Evolutionary conservation across 2,329 filamentous ascomycete genomes (phyloP).

Genomic region (Teratosphaeria nubilosa): DNA sequence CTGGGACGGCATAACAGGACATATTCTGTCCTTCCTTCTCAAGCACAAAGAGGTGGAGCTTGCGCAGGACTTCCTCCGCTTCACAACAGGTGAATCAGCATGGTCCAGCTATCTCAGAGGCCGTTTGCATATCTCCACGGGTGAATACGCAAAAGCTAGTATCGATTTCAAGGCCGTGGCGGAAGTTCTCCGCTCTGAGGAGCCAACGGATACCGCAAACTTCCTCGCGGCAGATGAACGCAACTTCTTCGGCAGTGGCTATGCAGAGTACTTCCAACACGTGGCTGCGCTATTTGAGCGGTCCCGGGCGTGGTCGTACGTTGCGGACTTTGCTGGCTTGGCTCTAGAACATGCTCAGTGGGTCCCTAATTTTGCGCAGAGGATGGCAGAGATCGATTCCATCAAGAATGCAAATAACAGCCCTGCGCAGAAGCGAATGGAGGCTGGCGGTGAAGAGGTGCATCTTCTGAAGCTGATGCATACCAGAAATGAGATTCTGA

Average conservation of each 20-base stretch:
- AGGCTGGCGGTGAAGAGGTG: slow-evolving; percentile 24
- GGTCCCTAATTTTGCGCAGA: slow-evolving; percentile 9
- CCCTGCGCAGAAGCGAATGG: slow-evolving; percentile 17
- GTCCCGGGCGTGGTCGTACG: slow-evolving; percentile 64
- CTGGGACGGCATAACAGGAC: slow-evolving; percentile 29
- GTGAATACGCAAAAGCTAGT: slow-evolving; percentile 63
- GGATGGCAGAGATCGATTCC: slow-evolving; percentile 16
- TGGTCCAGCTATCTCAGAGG: slow-evolving; percentile 74
- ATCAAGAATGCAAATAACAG: slow-evolving; percentile 20
- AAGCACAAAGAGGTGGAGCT: slow-evolving; percentile 36
- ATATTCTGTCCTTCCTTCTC: slow-evolving; percentile 36
- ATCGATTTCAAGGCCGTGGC: slow-evolving; percentile 57
- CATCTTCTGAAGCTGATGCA: slow-evolving; percentile 19
- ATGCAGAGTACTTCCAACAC: slow-evolving; percentile 79
- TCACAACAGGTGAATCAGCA: slow-evolving; percentile 40
- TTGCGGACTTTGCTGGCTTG: slow-evolving; percentile 66
- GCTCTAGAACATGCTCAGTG: slow-evolving; percentile 16
- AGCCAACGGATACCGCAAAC: slow-evolving; percentile 38
- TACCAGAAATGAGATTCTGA: slow-evolving; percentile 61
- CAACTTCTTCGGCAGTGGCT: slow-evolving; percentile 56
- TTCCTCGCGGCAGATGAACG: slow-evolving; percentile 70
- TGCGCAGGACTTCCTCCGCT: slow-evolving; percentile 56
- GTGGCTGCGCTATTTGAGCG: slow-evolving; percentile 73
- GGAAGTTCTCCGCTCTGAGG: slow-evolving; percentile 14
- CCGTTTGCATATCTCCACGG: slow-evolving; percentile 62